Conservation (phyloP, 1,284 basidiomycete genomes). For the Apiotrichum laibachii region DNA sequence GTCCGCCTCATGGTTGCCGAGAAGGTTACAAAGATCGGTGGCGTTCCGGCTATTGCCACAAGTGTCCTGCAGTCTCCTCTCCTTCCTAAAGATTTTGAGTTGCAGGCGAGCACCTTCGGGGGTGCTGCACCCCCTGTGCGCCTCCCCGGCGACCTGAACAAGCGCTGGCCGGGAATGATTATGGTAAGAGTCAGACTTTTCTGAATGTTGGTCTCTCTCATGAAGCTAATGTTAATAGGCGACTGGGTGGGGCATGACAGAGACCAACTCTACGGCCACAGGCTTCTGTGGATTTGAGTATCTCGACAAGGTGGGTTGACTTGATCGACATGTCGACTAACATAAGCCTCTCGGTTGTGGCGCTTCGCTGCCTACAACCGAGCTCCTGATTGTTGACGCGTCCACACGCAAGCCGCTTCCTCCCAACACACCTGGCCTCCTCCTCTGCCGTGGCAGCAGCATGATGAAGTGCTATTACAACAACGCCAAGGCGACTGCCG, state of each 20-base stretch:
- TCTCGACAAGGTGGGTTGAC: conserved; percentile 15
- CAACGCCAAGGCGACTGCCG: conserved; percentile 36
- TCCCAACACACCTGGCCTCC: conserved; percentile 27
- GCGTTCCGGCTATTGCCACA: conserved; percentile 43
- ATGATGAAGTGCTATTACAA: conserved; percentile 46
- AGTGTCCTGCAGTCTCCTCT: conserved; percentile 36
- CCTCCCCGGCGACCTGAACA: conserved; percentile 33
- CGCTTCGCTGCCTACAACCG: conserved; percentile 33
- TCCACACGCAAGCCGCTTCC: conserved; percentile 26
- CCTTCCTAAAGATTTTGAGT: conserved; percentile 26
- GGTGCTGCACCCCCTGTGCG: conserved; percentile 41
- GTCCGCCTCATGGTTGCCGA: conserved; percentile 34
- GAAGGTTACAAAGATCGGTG: conserved; percentile 40
- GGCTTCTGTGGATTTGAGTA: conserved; percentile 41
- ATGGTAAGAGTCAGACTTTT: neutral
- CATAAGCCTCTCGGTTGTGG: conserved; percentile 19
- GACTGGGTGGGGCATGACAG: conserved; percentile 46
- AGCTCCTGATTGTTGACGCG: conserved; percentile 39
- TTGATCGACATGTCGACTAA: conserved; percentile 10
- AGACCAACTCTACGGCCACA: conserved; percentile 42
- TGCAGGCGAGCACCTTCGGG: conserved; percentile 42
- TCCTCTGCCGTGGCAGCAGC: conserved; percentile 39
- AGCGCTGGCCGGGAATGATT: conserved; percentile 30
- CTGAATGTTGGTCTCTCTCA: no score
- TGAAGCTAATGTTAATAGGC: neutral